These are phyloP conservation scores for Thalassiosira sp. DNA, from an alignment of 352 stramenopile genomes.

Conservation along the genomic window DNA sequence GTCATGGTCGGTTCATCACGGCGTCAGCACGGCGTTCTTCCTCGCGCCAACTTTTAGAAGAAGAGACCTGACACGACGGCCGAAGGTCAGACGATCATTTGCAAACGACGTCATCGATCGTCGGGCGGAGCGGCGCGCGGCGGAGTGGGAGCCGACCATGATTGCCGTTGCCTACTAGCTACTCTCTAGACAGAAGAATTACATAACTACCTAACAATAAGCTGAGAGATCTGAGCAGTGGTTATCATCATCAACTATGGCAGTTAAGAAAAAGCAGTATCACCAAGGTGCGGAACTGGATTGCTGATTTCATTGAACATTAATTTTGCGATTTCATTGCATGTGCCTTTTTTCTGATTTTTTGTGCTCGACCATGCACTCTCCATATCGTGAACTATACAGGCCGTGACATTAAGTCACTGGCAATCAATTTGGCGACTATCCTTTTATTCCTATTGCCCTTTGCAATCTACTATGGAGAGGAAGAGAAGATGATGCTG, in stretches of 20 bases:
- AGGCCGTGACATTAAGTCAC: slow-evolving; percentile 77
- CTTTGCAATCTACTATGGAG: slow-evolving; percentile 65
- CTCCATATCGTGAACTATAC: no score
- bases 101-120: neutral
- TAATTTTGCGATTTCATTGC: neutral
- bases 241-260: slow-evolving; percentile 14
- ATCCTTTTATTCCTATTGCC: slow-evolving; percentile 71
- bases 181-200: no score
- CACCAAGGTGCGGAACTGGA: slow-evolving; percentile 36
- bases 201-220: no score
- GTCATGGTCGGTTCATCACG: no score
- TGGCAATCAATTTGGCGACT: slow-evolving; percentile 69
- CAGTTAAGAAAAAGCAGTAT: slow-evolving; percentile 35
- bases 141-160: no score
- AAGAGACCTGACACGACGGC: neutral
- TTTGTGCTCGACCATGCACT: neutral
- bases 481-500: slow-evolving; percentile 30
- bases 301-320: no score
- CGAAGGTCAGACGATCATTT: neutral
- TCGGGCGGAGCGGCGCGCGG: neutral
- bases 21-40: no score
- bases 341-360: neutral
- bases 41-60: neutral
- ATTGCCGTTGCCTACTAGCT: neutral
- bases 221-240: no score